These are phyloP conservation scores for Cutaneotrichosporon curvatum DNA, from an alignment of 1,284 basidiomycete species.

Conservation along the genomic window DNA sequence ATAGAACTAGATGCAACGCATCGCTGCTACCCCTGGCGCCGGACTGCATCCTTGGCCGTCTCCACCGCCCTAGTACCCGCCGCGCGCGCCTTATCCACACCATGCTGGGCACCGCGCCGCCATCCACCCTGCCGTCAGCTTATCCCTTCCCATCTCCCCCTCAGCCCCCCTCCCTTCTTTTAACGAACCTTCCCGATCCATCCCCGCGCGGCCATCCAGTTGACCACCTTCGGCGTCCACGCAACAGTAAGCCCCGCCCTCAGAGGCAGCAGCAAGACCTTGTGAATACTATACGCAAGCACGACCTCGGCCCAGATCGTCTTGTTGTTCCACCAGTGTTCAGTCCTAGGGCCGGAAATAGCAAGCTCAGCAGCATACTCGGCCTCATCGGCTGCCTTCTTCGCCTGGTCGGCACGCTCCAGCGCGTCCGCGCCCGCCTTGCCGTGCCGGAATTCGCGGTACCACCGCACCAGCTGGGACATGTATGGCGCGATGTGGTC, in stretches of 20 bases:
- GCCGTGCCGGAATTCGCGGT: constrained; percentile 33
- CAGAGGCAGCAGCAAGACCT: constrained; percentile 85
- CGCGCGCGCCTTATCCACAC: constrained; percentile 9
- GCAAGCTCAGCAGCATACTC: constrained; percentile 54
- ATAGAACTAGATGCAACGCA: neutral
- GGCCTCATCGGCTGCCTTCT: constrained; percentile 15
- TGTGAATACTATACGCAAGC: constrained; percentile 92
- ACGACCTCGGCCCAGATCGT: constrained; percentile 84
- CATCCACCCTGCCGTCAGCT: constrained; percentile 14
- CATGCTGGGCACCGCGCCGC: constrained; percentile 13
- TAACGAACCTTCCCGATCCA: constrained; percentile 52
- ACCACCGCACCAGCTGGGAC: constrained; percentile 52
- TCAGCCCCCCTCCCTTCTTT: neutral
- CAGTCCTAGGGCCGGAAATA: constrained; percentile 21
- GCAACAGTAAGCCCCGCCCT: constrained; percentile 82
- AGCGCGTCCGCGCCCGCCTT: constrained; percentile 14
- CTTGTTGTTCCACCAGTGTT: constrained; percentile 55
- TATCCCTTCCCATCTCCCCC: neutral
- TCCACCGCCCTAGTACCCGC: constrained; percentile 9
- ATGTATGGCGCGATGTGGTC: constrained; percentile 73
- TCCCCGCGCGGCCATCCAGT: constrained; percentile 64
- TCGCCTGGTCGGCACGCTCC: constrained; percentile 16
- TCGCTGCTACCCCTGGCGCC: neutral
- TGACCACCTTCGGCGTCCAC: constrained; percentile 75
- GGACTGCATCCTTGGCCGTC: constrained; percentile 7